Percentiles rank a stretch among this genome's conserved stretches.
phyloP scores from a whole-genome alignment of 495 filamentous ascomycete genomes.

The Patellaria atrata region DNA sequence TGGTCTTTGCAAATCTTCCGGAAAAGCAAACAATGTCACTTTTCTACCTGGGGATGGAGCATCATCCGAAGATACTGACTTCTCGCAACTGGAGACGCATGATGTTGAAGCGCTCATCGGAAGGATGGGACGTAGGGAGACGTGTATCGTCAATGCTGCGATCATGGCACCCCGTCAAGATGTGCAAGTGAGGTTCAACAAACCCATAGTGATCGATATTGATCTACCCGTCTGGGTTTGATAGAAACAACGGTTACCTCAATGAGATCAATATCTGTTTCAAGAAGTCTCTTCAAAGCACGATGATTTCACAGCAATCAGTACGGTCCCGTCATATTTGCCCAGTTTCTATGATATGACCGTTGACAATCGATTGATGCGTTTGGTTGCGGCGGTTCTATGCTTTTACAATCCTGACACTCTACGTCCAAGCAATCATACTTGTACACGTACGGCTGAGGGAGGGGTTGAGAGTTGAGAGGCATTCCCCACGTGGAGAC shows the following conservation, averaged over 20 bases:
- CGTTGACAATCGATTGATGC: too few relatives aligned
- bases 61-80: conserved; percentile 4
- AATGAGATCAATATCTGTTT: neutral
- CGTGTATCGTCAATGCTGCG: conserved; percentile 63
- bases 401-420: too few relatives aligned
- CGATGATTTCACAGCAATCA: too few relatives aligned
- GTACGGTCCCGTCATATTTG: too few relatives aligned
- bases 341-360: too few relatives aligned
- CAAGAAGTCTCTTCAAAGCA: too few relatives aligned
- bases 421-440: too few relatives aligned
- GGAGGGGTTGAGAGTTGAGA: too few relatives aligned
- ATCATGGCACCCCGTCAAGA: conserved; percentile 51
- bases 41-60: conserved; percentile 7
- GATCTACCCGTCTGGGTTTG: conserved; percentile 51
- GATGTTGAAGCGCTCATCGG: conserved; percentile 28
- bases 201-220: conserved; percentile 65
- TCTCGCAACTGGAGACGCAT: conserved; percentile 6
- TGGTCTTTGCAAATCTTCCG: conserved; percentile 15
- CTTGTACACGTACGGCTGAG: too few relatives aligned
- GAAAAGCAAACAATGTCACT: conserved; percentile 9
- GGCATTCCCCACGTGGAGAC: too few relatives aligned
- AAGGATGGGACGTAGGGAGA: conserved; percentile 38
- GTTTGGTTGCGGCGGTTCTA: too few relatives aligned
- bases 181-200: conserved; percentile 46
- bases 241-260: conserved; percentile 1